These are phyloP conservation scores for Curvularia sp. DNA, from an alignment of 2,329 filamentous ascomycete species.

Conservation along the genomic window DNA sequence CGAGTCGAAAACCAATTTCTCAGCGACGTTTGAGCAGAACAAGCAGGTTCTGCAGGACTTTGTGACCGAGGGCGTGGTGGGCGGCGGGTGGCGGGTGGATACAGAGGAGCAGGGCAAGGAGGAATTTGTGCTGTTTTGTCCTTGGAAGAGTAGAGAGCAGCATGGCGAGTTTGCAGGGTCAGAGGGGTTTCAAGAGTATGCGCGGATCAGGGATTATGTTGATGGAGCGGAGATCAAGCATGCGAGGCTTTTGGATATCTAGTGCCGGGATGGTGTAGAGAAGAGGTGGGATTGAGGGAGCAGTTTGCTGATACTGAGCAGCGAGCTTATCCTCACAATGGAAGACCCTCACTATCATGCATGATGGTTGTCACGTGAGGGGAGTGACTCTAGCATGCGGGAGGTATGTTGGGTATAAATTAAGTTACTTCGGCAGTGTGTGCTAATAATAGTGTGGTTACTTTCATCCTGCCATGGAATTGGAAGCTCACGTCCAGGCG, in stretches of 20 bases:
- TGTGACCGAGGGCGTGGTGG: conserved; percentile 38
- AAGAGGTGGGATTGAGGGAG: conserved; percentile 19
- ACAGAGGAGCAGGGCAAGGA: conserved; percentile 41
- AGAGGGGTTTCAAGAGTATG: conserved; percentile 43
- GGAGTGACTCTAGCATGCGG: background rate
- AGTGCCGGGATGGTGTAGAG: background rate
- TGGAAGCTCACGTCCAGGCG: background rate
- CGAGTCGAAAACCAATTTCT: conserved; percentile 35
- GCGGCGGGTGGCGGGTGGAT: conserved; percentile 54
- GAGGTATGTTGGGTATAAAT: conserved; percentile 6
- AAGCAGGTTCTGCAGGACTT: conserved; percentile 37
- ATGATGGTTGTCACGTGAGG: conserved; percentile 2
- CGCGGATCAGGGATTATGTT: conserved; percentile 25
- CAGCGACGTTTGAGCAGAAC: conserved; percentile 32
- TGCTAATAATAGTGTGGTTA: background rate
- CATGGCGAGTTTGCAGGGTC: conserved; percentile 47
- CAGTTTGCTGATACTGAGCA: conserved; percentile 18
- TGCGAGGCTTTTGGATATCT: conserved; percentile 29
- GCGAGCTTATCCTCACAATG: conserved; percentile 22
- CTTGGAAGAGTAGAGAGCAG: conserved; percentile 50
- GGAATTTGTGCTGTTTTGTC: conserved; percentile 54
- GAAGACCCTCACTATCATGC: conserved; percentile 22
- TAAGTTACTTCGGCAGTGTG: background rate
- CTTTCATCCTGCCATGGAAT: background rate
- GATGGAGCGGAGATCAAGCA: conserved; percentile 38